Percentiles rank a stretch among this genome's conserved stretches.
These are phyloP conservation scores for Dioscorea zingiberensis DNA, from an alignment of 106 monocot genomes.

Conservation along the genomic window DNA sequence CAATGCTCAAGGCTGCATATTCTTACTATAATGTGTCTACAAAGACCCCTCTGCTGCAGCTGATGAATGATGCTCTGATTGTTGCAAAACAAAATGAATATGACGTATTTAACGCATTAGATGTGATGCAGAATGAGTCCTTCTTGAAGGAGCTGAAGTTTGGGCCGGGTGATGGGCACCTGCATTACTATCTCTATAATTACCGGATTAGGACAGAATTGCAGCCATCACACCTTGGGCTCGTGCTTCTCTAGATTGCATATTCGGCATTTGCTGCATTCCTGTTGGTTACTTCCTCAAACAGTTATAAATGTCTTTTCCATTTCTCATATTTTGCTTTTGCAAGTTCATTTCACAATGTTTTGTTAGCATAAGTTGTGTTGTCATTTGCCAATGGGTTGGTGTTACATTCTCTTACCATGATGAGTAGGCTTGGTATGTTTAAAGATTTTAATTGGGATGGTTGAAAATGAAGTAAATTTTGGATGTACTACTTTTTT, in stretches of 20 bases:
- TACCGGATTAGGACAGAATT: constrained; percentile 41
- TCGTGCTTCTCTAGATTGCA: constrained; percentile 44
- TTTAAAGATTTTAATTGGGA: too few relatives aligned
- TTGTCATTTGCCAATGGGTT: too few relatives aligned
- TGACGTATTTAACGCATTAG: constrained; percentile 82
- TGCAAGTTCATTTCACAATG: too few relatives aligned
- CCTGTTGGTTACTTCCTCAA: too few relatives aligned
- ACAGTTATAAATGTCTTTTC: too few relatives aligned
- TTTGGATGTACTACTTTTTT: too few relatives aligned
- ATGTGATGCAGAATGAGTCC: constrained; percentile 73
- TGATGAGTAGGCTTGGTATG: too few relatives aligned
- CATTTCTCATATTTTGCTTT: too few relatives aligned
- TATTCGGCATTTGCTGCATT: too few relatives aligned
- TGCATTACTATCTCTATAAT: constrained; percentile 78
- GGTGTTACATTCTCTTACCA: too few relatives aligned
- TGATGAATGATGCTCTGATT: constrained; percentile 77
- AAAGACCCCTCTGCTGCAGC: constrained; percentile 59
- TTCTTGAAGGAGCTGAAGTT: constrained; percentile 86
- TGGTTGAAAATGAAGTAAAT: too few relatives aligned
- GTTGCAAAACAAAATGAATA: constrained; percentile 72
- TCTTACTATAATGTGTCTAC: constrained; percentile 70
- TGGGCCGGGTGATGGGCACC: constrained; percentile 74
- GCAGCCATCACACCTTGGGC: constrained; percentile 54
- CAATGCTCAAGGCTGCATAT: constrained; percentile 68
- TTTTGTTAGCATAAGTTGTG: too few relatives aligned